phyloP scores from a whole-genome alignment of 164 flowering plant species.

The Liquidambar formosana region DNA sequence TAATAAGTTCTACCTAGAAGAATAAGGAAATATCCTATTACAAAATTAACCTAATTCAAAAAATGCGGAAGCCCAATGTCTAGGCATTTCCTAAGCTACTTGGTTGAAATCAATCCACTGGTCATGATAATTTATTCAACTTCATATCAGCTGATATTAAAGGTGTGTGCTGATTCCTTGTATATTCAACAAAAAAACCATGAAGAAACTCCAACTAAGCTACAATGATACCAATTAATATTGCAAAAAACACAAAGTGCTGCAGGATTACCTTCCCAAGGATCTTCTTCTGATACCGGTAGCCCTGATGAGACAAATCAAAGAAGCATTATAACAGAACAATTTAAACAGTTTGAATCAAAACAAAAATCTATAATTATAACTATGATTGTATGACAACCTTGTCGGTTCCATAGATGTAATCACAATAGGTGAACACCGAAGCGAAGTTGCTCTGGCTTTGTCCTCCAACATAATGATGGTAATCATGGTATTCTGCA shows the following conservation, averaged over 20 bases:
- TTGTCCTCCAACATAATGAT: conserved; percentile 93
- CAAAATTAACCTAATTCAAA: no score
- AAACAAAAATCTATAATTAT: neutral
- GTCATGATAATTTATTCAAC: neutral
- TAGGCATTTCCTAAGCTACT: neutral
- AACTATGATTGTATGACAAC: conserved; percentile 30
- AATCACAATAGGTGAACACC: conserved; percentile 94
- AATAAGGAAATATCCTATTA: no score
- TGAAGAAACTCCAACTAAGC: neutral
- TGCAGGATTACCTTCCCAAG: conserved; percentile 53
- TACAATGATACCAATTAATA: neutral
- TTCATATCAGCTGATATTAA: neutral
- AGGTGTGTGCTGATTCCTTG: neutral
- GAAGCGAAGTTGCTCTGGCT: conserved; percentile 96
- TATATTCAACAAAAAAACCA: neutral
- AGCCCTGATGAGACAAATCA: conserved; percentile 56
- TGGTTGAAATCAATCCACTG: neutral
- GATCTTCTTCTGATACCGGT: conserved; percentile 73
- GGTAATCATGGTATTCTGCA: conserved; percentile 94
- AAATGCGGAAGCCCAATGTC: neutral
- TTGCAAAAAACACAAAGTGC: neutral
- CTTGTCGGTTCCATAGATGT: conserved; percentile 94
- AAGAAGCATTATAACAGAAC: conserved; percentile 2
- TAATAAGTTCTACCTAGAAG: neutral
- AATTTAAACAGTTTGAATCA: neutral